phyloP scores from a whole-genome alignment of 495 filamentous ascomycete genomes.

The Geoglossum glabrum region DNA sequence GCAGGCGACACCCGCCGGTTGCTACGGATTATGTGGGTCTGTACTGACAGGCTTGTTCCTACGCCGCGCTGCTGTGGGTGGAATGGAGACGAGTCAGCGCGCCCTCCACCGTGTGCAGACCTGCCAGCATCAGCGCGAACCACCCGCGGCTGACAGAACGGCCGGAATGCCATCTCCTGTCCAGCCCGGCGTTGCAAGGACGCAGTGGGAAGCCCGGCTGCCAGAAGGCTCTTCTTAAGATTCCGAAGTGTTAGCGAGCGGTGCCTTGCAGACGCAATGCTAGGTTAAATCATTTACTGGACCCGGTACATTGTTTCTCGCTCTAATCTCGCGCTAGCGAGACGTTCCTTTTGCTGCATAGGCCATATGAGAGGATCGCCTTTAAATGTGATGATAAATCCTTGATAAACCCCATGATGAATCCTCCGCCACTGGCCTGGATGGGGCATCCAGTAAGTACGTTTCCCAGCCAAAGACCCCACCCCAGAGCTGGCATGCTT shows the following conservation, averaged over 20 bases:
- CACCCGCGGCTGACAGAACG: too few relatives aligned
- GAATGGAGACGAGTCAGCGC: too few relatives aligned
- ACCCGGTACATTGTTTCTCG: not conserved
- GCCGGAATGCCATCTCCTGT: too few relatives aligned
- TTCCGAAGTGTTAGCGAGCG: not conserved
- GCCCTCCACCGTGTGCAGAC: too few relatives aligned
- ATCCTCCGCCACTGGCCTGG: not conserved
- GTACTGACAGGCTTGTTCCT: too few relatives aligned
- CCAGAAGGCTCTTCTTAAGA: too few relatives aligned
- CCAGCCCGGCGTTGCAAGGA: too few relatives aligned
- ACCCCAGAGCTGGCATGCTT: not conserved
- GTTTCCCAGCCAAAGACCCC: not conserved
- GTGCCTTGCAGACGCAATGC: conserved; percentile 2
- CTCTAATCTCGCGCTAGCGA: not conserved
- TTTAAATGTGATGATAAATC: conserved; percentile 1
- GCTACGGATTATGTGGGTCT: too few relatives aligned
- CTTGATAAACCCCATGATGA: not conserved
- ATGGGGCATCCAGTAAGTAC: not conserved
- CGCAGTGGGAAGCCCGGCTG: too few relatives aligned
- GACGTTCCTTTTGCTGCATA: not conserved
- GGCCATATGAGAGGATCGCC: not conserved
- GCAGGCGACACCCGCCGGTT: too few relatives aligned
- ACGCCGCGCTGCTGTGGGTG: too few relatives aligned
- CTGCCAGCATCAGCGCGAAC: too few relatives aligned
- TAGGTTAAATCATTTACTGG: not conserved